Evolutionary conservation across 2,329 filamentous ascomycete species (phyloP), one percentile per base, ranked within the genome.

Genomic region (Ophiosphaerella korrae): DNA sequence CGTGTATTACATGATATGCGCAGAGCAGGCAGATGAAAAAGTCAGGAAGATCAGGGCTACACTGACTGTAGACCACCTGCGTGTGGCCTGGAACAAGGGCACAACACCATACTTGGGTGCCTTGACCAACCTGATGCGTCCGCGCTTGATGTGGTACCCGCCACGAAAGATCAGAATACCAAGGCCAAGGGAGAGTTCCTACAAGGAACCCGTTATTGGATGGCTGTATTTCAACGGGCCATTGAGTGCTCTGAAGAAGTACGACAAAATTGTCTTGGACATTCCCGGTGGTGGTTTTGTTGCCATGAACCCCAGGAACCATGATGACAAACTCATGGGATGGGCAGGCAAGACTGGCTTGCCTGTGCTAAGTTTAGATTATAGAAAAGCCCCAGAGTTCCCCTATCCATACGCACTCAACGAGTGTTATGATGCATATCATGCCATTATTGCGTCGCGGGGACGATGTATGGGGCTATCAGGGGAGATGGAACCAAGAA

Each of bases 141-240:
- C 92, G 1, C 83, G 88, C 14, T 84, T 95, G 57, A 93, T 89
- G 62, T 84, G 84, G 53, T 95, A 92, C 78, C 85, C 88, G 5
- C 92, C 94, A 2, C 83, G 93, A 40, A 86, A 88, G 47, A 86
- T 97, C 43, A 84, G 91, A 16, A 97, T 99, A 53, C 88, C 90
- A 0, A 80, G 94, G 34, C 94, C 94, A 0, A 77, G 80, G 23
- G 84, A 85, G 32, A 96, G 91, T 57, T 86, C 90, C 55, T 96
- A 97, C 74, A 87, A 82, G 45, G 91, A 95, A 35, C 88, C 91
- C 0, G 86, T 96, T 1, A 82, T 85, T 49, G 93, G 84, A 1
- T 97, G 93, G 92, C 78, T 99, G 29, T 99, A 97, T 73, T 99
- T 92, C 64, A 91, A 97, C 66, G 94, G 94, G 0, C 88, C 92